Percentiles rank a stretch among this genome's conserved stretches.
Evolutionary conservation across 2,329 filamentous ascomycete genomes (phyloP).

Genomic region (Gremmenia infestans): DNA sequence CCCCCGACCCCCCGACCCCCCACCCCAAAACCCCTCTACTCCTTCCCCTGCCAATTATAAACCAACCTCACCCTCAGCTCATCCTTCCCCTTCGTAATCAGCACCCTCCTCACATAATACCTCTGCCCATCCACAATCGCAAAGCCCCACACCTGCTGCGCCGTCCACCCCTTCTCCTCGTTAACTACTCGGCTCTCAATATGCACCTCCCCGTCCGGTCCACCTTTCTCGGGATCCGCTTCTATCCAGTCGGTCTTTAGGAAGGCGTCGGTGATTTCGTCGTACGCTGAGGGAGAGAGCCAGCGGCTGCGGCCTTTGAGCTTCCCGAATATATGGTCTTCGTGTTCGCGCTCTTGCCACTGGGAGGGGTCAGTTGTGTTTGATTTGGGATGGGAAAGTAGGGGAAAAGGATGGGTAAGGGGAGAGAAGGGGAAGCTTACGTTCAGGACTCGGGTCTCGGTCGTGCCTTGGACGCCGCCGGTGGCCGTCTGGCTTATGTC

Average conservation of each 20-base stretch:
- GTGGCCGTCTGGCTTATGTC: slow-evolving; percentile 58
- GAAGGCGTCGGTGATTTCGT: slow-evolving; percentile 33
- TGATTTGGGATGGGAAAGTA: too few relatives aligned
- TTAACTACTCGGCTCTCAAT: slow-evolving; percentile 47
- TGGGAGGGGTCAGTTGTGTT: too few relatives aligned
- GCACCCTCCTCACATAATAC: slow-evolving; percentile 35
- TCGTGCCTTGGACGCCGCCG: slow-evolving; percentile 54
- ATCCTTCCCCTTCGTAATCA: slow-evolving; percentile 36
- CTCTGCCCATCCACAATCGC: slow-evolving; percentile 37
- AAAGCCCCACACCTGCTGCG: slow-evolving; percentile 49
- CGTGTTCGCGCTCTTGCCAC: slow-evolving; percentile 47
- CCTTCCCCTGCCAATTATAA: slow-evolving; percentile 36
- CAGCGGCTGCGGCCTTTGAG: slow-evolving; percentile 46
- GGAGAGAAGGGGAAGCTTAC: too few relatives aligned
- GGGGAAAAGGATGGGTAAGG: too few relatives aligned
- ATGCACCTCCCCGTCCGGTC: slow-evolving; percentile 38
- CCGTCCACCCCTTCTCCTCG: slow-evolving; percentile 46
- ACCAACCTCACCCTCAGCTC: slow-evolving; percentile 36
- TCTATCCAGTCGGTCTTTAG: slow-evolving; percentile 47
- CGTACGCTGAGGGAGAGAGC: slow-evolving; percentile 30
- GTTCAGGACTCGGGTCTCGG: slow-evolving; percentile 53
- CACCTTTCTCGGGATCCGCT: slow-evolving; percentile 36
- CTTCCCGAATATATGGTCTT: slow-evolving; percentile 59
- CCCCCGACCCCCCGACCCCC: too few relatives aligned
- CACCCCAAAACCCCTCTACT: too few relatives aligned